Percentiles rank a stretch among this genome's conserved stretches.
phyloP scores from a whole-genome alignment of 2,329 filamentous ascomycete species.

The Dothistroma pini region DNA sequence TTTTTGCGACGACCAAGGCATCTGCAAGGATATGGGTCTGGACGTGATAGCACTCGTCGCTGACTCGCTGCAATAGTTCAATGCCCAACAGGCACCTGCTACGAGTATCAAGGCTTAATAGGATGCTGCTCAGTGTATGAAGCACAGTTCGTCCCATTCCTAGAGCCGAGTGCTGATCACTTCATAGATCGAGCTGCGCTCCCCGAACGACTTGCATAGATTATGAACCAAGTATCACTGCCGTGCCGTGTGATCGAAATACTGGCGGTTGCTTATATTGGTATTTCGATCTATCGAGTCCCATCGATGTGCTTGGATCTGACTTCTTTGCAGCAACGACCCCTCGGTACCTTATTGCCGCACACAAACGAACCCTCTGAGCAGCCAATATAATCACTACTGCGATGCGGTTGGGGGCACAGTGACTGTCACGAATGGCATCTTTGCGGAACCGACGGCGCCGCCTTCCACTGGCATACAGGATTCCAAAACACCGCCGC shows the following conservation, averaged over 20 bases:
- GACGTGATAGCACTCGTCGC: neutral
- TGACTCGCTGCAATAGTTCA: neutral
- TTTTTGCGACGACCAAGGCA: conserved; percentile 1
- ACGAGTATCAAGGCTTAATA: conserved; percentile 15
- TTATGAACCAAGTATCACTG: conserved; percentile 5
- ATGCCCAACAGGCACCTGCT: conserved; percentile 17
- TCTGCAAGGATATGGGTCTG: neutral
- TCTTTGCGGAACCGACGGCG: neutral
- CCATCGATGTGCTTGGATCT: conserved; percentile 6
- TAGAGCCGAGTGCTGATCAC: neutral
- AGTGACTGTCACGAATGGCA: neutral
- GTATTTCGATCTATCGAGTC: neutral
- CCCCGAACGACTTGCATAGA: conserved; percentile 20
- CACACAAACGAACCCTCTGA: conserved; percentile 3
- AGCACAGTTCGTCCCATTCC: neutral
- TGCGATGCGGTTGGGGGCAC: neutral
- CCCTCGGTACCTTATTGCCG: conserved; percentile 10
- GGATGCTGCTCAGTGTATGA: conserved; percentile 19
- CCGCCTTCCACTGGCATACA: neutral
- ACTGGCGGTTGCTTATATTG: conserved; percentile 23
- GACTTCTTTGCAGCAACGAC: neutral
- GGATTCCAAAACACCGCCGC: neutral
- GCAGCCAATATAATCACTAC: conserved; percentile 1
- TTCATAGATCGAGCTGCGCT: conserved; percentile 12
- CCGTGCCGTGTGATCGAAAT: conserved; percentile 15